Evolutionary conservation across 108 stramenopile species (phyloP).

Genomic region (Bacterosira constricta): DNA sequence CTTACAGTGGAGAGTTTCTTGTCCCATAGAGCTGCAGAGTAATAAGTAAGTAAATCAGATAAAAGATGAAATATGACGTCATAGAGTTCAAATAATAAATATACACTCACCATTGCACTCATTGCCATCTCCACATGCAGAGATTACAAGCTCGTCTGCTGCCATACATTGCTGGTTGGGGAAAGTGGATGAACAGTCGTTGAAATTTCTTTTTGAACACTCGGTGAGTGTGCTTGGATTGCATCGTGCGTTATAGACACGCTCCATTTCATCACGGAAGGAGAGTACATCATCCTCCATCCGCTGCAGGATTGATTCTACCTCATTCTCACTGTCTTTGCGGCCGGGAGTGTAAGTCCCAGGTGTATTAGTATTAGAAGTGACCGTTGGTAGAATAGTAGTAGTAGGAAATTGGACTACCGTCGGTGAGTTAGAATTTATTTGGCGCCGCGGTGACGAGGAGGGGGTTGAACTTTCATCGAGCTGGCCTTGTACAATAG

Average conservation of each 20-base stretch:
- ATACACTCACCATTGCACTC: slow-evolving; percentile 18
- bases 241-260: slow-evolving; percentile 16
- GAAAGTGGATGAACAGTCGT: slow-evolving; percentile 20
- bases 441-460: too few species aligned
- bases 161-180: slow-evolving; percentile 13
- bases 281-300: slow-evolving; percentile 3
- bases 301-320: neutral
- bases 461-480: too few species aligned
- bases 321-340: neutral
- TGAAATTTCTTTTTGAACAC: slow-evolving; percentile 17
- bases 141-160: neutral
- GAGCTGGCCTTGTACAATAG: too few species aligned
- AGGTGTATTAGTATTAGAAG: neutral
- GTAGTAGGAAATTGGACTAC: neutral
- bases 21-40: slow-evolving; percentile 10
- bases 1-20: slow-evolving; percentile 3
- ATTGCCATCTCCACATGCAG: slow-evolving; percentile 8
- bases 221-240: slow-evolving; percentile 5
- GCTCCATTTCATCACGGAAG: slow-evolving; percentile 31
- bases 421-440: too few species aligned
- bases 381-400: neutral
- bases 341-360: neutral
- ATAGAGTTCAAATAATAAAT: neutral
- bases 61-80: neutral
- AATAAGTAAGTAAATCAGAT: neutral